Evolutionary conservation across 164 flowering plant genomes (phyloP).

Genomic region (Amborella trichopoda): DNA sequence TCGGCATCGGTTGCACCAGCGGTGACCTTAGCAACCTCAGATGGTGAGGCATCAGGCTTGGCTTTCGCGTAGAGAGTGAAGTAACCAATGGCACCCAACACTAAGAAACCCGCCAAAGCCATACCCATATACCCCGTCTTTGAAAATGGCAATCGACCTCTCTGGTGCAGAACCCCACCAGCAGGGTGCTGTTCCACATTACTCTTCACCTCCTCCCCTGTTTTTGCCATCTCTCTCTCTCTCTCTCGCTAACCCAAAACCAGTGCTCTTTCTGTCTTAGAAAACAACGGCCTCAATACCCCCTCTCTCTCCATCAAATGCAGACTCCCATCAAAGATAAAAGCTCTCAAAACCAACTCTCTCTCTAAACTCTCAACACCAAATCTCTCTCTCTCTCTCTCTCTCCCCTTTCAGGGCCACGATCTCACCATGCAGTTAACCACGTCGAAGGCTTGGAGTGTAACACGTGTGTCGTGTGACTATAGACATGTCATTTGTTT

Average conservation of each 20-base stretch:
- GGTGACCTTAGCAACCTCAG: slow-evolving; percentile 7
- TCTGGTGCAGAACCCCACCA: slow-evolving; percentile 12
- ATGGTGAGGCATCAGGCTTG: slow-evolving; percentile 7
- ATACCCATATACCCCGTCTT: slow-evolving; percentile 1
- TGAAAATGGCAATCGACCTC: slow-evolving; percentile 7
- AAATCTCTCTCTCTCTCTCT: too few species aligned
- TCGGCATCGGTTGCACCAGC: neutral
- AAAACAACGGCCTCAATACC: too few species aligned
- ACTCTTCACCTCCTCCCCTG: neutral
- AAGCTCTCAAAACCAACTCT: too few species aligned
- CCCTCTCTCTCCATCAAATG: too few species aligned
- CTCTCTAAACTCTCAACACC: too few species aligned
- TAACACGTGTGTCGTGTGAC: too few species aligned
- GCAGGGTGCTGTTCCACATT: neutral
- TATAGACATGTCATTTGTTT: too few species aligned
- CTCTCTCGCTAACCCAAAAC: too few species aligned
- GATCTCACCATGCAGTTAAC: too few species aligned
- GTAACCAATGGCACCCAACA: slow-evolving; percentile 6
- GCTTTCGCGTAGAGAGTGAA: slow-evolving; percentile 9
- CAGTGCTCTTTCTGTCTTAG: neutral
- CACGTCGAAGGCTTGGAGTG: too few species aligned
- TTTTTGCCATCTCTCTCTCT: neutral
- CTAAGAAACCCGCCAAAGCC: slow-evolving; percentile 4
- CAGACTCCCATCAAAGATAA: too few species aligned
- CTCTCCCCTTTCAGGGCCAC: too few species aligned